A percentile compares a stretch with the other conserved stretches of the same genome.
phyloP scores from a whole-genome alignment of 73 alveolate species.

The Tetrahymena elliotti region DNA sequence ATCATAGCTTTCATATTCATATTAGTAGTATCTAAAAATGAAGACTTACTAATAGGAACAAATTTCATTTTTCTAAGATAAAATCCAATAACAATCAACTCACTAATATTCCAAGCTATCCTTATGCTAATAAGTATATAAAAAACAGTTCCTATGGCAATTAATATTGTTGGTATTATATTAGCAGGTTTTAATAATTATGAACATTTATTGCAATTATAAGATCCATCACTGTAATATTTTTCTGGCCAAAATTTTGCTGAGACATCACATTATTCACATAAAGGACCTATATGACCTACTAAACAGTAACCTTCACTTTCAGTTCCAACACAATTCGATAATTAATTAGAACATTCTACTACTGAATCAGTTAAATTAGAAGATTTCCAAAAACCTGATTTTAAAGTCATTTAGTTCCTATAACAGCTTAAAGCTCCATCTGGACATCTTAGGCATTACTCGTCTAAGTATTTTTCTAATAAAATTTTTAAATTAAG shows the following conservation, averaged over 20 bases:
- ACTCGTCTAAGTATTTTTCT: not conserved
- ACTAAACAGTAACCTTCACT: not conserved
- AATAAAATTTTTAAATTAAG: not conserved
- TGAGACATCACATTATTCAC: constrained; percentile 29
- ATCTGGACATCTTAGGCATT: not conserved
- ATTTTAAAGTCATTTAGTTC: not conserved
- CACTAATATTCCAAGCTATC: not conserved
- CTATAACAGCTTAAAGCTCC: not conserved
- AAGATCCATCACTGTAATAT: constrained; percentile 5
- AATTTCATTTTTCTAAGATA: not conserved
- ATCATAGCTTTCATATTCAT: not conserved
- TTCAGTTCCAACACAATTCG: constrained; percentile 7
- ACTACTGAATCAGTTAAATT: not conserved
- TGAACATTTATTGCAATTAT: constrained; percentile 9
- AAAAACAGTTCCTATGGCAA: not conserved
- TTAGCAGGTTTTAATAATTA: not conserved
- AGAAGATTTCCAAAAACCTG: constrained; percentile 16
- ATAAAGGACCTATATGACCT: constrained; percentile 31
- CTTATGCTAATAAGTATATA: not conserved
- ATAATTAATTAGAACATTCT: not conserved
- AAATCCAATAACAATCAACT: not conserved
- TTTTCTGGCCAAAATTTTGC: not conserved
- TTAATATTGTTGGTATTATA: not conserved
- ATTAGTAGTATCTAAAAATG: not conserved
- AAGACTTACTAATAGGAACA: not conserved